These are phyloP conservation scores for Fragilaria radians DNA, from an alignment of 108 stramenopile genomes.

Conservation along the genomic window DNA sequence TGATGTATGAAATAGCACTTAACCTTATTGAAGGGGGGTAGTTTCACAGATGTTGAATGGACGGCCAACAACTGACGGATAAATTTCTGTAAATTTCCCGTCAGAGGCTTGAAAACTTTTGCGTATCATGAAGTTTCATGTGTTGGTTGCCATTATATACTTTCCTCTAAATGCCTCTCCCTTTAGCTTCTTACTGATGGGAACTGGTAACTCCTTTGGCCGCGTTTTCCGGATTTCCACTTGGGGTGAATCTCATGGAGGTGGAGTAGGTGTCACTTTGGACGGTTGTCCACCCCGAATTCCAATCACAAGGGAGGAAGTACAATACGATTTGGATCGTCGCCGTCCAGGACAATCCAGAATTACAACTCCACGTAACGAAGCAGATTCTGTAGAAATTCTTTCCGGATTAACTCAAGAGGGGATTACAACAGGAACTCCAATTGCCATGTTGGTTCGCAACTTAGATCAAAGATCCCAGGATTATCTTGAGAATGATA, in stretches of 20 bases:
- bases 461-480: constrained; percentile 88
- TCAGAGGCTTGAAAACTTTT: no score
- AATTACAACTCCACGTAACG: constrained; percentile 97
- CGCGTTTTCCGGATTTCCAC: constrained; percentile 95
- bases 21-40: no score
- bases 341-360: constrained; percentile 89
- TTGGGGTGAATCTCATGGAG: constrained; percentile 98
- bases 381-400: constrained; percentile 94
- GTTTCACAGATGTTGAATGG: no score
- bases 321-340: constrained; percentile 93
- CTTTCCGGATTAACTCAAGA: constrained; percentile 82
- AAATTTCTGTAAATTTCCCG: no score
- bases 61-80: no score
- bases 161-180: not conserved
- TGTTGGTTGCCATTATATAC: not conserved
- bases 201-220: constrained; percentile 95
- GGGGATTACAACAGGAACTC: constrained; percentile 92
- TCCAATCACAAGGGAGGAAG: constrained; percentile 77
- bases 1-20: no score
- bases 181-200: constrained; percentile 53
- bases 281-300: constrained; percentile 97
- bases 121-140: no score
- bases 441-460: constrained; percentile 94
- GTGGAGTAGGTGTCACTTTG: constrained; percentile 92
- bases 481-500: constrained; percentile 96